Conservation (phyloP, 2,329 filamentous ascomycete species). For the Xylariales sp. region DNA sequence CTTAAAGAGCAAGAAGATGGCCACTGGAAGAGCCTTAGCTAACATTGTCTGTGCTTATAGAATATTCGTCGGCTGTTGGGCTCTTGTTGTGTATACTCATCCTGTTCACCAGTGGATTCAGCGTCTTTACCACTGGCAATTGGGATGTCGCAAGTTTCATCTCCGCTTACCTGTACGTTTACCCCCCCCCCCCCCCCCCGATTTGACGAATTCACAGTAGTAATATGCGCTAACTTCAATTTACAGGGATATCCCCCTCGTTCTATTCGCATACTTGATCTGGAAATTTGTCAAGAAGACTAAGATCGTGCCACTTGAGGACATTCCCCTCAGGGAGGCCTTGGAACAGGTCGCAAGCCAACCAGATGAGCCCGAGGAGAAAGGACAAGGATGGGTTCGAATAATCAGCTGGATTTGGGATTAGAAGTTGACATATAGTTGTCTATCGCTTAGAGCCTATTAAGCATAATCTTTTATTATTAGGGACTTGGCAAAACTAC, state of each 20-base stretch:
- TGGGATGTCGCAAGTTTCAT: constrained; percentile 56
- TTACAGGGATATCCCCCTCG: constrained; percentile 55
- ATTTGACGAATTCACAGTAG: background rate
- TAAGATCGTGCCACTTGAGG: constrained; percentile 43
- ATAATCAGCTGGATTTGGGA: constrained; percentile 32
- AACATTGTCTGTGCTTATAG: constrained; percentile 32
- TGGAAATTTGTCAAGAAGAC: constrained; percentile 67
- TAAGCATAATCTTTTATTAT: too few species aligned
- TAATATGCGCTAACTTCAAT: constrained; percentile 4
- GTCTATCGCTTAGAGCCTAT: too few species aligned
- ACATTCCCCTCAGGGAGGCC: constrained; percentile 48
- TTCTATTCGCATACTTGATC: constrained; percentile 49
- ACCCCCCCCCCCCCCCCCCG: background rate
- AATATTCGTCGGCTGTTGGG: constrained; percentile 56
- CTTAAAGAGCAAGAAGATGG: background rate
- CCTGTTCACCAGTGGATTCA: constrained; percentile 66
- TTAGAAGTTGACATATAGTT: too few species aligned
- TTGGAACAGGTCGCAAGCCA: constrained; percentile 40
- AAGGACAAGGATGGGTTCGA: constrained; percentile 20
- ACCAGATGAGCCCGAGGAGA: constrained; percentile 22
- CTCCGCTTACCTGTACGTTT: constrained; percentile 56
- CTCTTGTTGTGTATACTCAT: constrained; percentile 60
- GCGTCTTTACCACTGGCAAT: constrained; percentile 54
- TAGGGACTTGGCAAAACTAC: too few species aligned
- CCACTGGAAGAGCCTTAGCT: background rate